phyloP scores from a whole-genome alignment of 1,139 yeast species.

The Lodderomyces beijingensis region DNA sequence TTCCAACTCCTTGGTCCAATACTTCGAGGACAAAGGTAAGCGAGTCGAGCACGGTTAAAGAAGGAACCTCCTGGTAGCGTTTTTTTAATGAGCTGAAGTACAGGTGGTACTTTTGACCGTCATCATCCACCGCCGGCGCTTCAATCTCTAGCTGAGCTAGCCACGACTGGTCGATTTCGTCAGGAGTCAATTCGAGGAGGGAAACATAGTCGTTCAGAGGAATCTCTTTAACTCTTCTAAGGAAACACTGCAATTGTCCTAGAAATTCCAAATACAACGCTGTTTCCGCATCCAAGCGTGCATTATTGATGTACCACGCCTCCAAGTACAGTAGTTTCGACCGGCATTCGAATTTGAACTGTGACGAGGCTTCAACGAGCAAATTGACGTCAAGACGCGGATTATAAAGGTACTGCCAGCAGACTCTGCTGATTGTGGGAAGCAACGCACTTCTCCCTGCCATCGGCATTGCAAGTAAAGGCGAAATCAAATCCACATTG shows the following conservation, averaged over 20 bases:
- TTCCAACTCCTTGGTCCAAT: slow-evolving; percentile 22
- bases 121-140: too few species aligned
- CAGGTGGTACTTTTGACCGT: too few species aligned
- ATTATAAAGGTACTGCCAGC: background rate
- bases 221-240: background rate
- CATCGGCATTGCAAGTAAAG: too few species aligned
- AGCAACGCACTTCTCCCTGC: too few species aligned
- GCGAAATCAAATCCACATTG: too few species aligned
- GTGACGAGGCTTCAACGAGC: background rate
- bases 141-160: too few species aligned
- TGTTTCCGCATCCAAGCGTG: background rate
- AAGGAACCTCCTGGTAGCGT: too few species aligned
- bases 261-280: background rate
- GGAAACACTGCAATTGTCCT: background rate
- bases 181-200: slow-evolving; percentile 5
- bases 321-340: slow-evolving; percentile 1
- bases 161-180: slow-evolving; percentile 5
- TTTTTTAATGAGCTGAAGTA: too few species aligned
- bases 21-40: slow-evolving; percentile 20
- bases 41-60: too few species aligned
- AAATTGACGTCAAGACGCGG: background rate
- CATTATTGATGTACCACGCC: background rate
- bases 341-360: background rate
- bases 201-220: background rate
- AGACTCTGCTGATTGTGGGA: too few species aligned